Evolutionary conservation across 2,329 filamentous ascomycete species (phyloP).

Genomic region (Apiospora hydei): DNA sequence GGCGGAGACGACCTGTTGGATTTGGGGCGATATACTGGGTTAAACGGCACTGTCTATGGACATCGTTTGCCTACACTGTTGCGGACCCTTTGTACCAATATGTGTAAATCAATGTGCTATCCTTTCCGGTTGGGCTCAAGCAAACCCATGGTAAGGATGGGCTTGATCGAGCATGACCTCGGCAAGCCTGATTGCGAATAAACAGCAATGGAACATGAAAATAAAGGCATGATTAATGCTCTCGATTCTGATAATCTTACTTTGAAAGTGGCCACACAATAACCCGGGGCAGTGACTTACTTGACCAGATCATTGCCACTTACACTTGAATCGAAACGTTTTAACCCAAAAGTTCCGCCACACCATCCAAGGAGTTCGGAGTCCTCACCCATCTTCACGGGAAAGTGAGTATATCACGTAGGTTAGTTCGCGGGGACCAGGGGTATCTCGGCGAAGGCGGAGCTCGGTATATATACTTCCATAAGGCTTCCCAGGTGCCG

Average conservation of each 20-base stretch:
- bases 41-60: background rate
- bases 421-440: too few relatives aligned
- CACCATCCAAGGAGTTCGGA: too few relatives aligned
- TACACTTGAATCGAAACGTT: background rate
- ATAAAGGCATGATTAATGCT: background rate
- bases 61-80: background rate
- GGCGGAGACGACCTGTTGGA: conserved; percentile 80
- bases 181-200: background rate
- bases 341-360: too few relatives aligned
- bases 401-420: background rate
- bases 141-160: background rate
- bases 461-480: background rate
- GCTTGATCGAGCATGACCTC: background rate
- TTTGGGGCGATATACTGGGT: conserved; percentile 77
- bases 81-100: background rate
- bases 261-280: background rate
- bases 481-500: background rate
- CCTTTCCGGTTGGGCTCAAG: background rate
- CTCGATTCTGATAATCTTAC: background rate
- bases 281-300: background rate
- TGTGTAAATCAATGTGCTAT: background rate
- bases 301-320: background rate
- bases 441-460: background rate
- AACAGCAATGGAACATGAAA: background rate
- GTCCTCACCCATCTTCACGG: background rate